Evolutionary conservation across 2,329 filamentous ascomycete genomes (phyloP).

Genomic region (Pseudohalonectria lignicola): DNA sequence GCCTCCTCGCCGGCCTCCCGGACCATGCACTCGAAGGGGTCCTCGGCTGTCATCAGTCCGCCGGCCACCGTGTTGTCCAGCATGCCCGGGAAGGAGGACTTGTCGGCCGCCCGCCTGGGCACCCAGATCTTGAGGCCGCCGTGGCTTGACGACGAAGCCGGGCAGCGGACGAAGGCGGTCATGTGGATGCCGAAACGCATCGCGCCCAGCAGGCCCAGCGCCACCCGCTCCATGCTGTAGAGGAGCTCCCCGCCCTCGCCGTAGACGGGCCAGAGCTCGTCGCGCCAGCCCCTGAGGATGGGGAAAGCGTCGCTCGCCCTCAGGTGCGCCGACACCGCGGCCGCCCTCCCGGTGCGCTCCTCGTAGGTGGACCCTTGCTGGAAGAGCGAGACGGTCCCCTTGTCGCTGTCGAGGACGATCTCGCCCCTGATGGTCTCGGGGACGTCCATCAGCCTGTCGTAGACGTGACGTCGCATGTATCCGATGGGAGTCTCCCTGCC

Average conservation of each 20-base stretch:
- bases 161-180: conserved; percentile 54
- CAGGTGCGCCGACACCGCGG: conserved; percentile 53
- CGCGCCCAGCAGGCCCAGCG: conserved; percentile 62
- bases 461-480: conserved; percentile 40
- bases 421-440: conserved; percentile 41
- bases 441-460: conserved; percentile 34
- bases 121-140: conserved; percentile 72
- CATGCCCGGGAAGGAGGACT: conserved; percentile 85
- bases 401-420: conserved; percentile 46
- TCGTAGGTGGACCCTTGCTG: conserved; percentile 36
- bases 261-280: conserved; percentile 74
- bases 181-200: conserved; percentile 75
- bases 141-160: too few relatives aligned
- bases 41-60: conserved; percentile 72
- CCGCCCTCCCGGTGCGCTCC: conserved; percentile 47
- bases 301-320: conserved; percentile 60
- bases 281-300: conserved; percentile 65
- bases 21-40: conserved; percentile 69
- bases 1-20: conserved; percentile 88
- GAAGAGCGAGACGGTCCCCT: conserved; percentile 54
- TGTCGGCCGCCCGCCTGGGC: conserved; percentile 61
- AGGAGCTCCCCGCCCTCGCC: conserved; percentile 44
- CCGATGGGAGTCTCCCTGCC: conserved; percentile 50
- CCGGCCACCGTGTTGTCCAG: conserved; percentile 88
- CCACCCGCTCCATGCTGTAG: conserved; percentile 68